These are phyloP conservation scores for Gigaspora rosea DNA, from an alignment of 192 early-diverging fungal species.

Conservation along the genomic window DNA sequence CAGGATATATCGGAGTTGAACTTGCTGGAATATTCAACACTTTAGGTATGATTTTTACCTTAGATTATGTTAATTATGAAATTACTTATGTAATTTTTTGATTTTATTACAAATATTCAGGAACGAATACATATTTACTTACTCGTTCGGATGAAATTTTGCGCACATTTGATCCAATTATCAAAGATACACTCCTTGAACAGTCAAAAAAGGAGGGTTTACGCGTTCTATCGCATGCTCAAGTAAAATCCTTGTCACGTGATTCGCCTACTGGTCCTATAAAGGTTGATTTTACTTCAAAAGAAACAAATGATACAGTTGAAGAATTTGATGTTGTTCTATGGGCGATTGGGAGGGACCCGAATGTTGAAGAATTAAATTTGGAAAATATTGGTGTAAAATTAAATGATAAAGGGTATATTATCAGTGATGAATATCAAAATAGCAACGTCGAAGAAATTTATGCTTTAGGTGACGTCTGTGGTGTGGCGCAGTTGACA, in stretches of 20 bases:
- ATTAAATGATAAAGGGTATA: constrained; percentile 67
- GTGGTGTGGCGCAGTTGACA: constrained; percentile 88
- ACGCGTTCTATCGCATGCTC: constrained; percentile 70
- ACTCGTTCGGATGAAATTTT: constrained; percentile 86
- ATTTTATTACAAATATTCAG: constrained; percentile 14
- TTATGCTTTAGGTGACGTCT: constrained; percentile 94
- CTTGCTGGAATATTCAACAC: constrained; percentile 90
- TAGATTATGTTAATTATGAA: background rate
- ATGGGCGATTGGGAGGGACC: constrained; percentile 89
- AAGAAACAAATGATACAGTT: constrained; percentile 39
- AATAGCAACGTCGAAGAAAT: constrained; percentile 70
- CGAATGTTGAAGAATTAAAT: constrained; percentile 73
- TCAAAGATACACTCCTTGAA: constrained; percentile 76
- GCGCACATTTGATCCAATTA: constrained; percentile 82
- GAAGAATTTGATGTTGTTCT: constrained; percentile 82
- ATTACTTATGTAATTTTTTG: background rate
- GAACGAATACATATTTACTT: constrained; percentile 76
- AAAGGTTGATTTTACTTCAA: constrained; percentile 46
- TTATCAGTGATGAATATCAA: constrained; percentile 87
- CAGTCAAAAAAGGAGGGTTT: constrained; percentile 79
- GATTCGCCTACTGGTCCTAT: constrained; percentile 56
- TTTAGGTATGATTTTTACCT: constrained; percentile 57
- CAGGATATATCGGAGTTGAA: constrained; percentile 97
- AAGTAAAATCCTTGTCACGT: constrained; percentile 65
- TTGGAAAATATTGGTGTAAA: constrained; percentile 66